Evolutionary conservation across 495 filamentous ascomycete genomes (phyloP).

Genomic region (Cenococcum geophilum): DNA sequence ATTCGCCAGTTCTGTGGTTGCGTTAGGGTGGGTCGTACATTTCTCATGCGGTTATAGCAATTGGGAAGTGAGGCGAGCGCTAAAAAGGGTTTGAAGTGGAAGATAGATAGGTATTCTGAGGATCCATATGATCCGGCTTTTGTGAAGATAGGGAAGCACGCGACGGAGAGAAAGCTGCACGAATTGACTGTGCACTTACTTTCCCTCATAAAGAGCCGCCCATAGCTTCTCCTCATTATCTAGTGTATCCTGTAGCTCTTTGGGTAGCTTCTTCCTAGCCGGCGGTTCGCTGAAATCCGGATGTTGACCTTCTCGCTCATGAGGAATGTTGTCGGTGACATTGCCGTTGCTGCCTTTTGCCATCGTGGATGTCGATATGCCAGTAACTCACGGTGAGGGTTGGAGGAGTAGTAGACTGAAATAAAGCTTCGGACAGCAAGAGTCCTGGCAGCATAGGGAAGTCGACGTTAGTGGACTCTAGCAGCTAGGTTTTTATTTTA

Average conservation of each 20-base stretch:
- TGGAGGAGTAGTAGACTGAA: too few relatives aligned
- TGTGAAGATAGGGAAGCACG: background rate
- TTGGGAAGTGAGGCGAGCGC: background rate
- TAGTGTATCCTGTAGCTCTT: conserved; percentile 63
- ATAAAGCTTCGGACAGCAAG: too few relatives aligned
- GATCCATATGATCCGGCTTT: background rate
- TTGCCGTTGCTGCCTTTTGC: conserved; percentile 22
- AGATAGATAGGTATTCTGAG: background rate
- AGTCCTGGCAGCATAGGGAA: too few relatives aligned
- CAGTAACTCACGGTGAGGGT: too few relatives aligned
- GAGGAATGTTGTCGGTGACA: conserved; percentile 29
- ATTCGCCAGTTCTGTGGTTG: conserved; percentile 60
- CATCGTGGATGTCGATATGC: conserved; percentile 17
- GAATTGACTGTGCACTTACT: conserved; percentile 52
- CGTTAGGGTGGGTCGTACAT: conserved; percentile 2
- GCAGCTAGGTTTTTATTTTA: too few relatives aligned
- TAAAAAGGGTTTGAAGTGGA: too few relatives aligned
- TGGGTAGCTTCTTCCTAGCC: conserved; percentile 57
- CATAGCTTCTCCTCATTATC: conserved; percentile 74
- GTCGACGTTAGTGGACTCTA: too few relatives aligned
- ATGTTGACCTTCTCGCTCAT: conserved; percentile 32
- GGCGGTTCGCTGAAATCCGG: conserved; percentile 48
- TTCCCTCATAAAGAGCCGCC: conserved; percentile 69
- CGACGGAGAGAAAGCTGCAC: conserved; percentile 10
- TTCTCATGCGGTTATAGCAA: background rate